Conservation (phyloP, 83 land plant species). For the Picea abies region DNA sequence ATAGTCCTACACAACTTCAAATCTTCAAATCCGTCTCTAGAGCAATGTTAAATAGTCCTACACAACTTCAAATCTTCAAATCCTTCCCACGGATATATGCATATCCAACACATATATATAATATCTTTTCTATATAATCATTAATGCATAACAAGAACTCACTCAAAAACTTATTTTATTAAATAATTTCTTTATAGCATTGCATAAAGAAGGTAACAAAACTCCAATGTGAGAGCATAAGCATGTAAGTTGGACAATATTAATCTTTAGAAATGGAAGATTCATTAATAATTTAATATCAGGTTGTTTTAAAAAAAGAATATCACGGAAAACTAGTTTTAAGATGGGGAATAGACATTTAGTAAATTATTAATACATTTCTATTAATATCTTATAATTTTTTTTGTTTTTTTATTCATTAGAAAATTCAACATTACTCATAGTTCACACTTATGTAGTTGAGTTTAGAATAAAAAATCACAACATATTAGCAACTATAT, state of each 20-base stretch:
- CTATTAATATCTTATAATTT: no score
- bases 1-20: not conserved
- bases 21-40: slow-evolving; percentile 13
- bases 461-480: no score
- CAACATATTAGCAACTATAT: not conserved
- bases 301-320: not conserved
- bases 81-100: slow-evolving; percentile 56
- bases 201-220: no score
- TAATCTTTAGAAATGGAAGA: not conserved
- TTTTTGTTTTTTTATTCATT: not conserved
- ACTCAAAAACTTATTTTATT: no score
- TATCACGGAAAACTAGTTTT: not conserved
- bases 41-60: not conserved
- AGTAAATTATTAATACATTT: not conserved
- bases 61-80: not conserved
- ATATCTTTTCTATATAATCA: no score
- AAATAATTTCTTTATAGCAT: no score
- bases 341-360: not conserved
- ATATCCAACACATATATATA: no score
- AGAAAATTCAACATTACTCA: not conserved
- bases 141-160: no score
- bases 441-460: not conserved
- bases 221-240: no score
- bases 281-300: not conserved
- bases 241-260: no score